Base-by-base conservation (phyloP, 106 monocot genomes). In the Acorus calamus region DNA sequence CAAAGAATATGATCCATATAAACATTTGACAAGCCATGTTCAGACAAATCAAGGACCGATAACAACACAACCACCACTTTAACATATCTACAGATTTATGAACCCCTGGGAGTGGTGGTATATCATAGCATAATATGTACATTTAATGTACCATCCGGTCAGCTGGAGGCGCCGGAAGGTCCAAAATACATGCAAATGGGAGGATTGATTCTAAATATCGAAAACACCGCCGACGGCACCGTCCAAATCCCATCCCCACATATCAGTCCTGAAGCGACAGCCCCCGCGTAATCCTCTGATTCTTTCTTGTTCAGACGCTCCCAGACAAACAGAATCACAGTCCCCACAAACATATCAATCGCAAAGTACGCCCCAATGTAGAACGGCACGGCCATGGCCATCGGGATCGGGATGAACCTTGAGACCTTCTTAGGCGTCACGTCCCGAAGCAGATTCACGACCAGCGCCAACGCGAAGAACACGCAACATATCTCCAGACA, bases 181-280 rank as follows among this genome's bases (percentile, higher is more conserved):
- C 28, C 70, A 61, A 92, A 92, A 56, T 75, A 78, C 92, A 92
- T 92, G 73, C 92, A 92, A 46, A 92, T 88, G 2, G 92, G 92
- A 4, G 92, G 92, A 12, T 92, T 46, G 45, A 92, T 74, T 73
- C 76, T 78, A 42, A 84, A 69, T 44, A 92, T 84, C 1, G 92
- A 82, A 0, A 92, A 56, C n/a, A 88, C 28, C 0, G 92, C 87
- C 6, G 87, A 88, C 45, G 92, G 92, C n/a, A 92, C 76, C 0
- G 82, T 92, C 92, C 92, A 92, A 42, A 92, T 92, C n/a, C 92
- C 92, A 66, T 92, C 92, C 2, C 92, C 92, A 46, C 92, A 92
- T 4, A 92, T 92, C 76, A 92, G 59, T n/a, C 92, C 92, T 1
- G 92, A 92, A 4, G 92, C 92, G 44, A 92, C 62, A 0, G 92